These are phyloP conservation scores for Globisporangium ultimum DNA, from an alignment of 352 stramenopile species.

Conservation along the genomic window DNA sequence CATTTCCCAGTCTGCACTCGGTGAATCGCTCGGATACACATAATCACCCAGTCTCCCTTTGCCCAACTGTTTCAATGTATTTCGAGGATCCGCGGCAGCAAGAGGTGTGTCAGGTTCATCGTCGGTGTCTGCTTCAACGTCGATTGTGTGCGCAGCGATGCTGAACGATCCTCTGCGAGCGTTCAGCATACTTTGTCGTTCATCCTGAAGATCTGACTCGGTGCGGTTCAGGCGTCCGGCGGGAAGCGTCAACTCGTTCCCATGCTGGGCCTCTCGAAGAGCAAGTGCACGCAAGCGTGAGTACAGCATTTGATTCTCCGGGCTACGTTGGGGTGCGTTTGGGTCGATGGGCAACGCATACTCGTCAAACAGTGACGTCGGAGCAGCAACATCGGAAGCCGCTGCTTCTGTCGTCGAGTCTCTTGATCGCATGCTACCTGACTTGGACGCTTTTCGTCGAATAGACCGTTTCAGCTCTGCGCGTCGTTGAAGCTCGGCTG, in stretches of 20 bases:
- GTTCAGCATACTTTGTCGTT: constrained; percentile 27
- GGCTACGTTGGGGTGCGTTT: constrained; percentile 25
- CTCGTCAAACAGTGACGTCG: constrained; percentile 42
- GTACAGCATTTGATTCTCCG: constrained; percentile 68
- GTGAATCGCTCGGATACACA: constrained; percentile 64
- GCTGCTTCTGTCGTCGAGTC: not conserved
- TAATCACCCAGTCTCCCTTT: constrained; percentile 61
- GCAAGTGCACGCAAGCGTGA: constrained; percentile 50
- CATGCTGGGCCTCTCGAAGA: constrained; percentile 31
- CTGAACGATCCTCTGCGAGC: constrained; percentile 24
- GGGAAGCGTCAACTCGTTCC: constrained; percentile 7
- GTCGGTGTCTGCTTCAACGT: constrained; percentile 27
- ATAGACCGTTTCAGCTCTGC: constrained; percentile 58
- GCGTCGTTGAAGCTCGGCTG: constrained; percentile 49
- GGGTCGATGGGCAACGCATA: constrained; percentile 39
- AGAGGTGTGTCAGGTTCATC: constrained; percentile 12
- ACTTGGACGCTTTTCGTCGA: constrained; percentile 46
- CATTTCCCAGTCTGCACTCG: constrained; percentile 53
- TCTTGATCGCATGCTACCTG: constrained; percentile 23
- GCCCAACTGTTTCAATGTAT: constrained; percentile 58
- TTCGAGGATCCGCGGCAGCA: constrained; percentile 10
- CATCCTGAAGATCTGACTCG: constrained; percentile 38
- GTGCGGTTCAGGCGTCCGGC: constrained; percentile 10
- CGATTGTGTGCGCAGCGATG: constrained; percentile 18
- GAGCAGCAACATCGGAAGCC: constrained; percentile 1